These are phyloP conservation scores for Pinguiococcus pyrenoidosus DNA, from an alignment of 108 stramenopile species.

Conservation along the genomic window DNA sequence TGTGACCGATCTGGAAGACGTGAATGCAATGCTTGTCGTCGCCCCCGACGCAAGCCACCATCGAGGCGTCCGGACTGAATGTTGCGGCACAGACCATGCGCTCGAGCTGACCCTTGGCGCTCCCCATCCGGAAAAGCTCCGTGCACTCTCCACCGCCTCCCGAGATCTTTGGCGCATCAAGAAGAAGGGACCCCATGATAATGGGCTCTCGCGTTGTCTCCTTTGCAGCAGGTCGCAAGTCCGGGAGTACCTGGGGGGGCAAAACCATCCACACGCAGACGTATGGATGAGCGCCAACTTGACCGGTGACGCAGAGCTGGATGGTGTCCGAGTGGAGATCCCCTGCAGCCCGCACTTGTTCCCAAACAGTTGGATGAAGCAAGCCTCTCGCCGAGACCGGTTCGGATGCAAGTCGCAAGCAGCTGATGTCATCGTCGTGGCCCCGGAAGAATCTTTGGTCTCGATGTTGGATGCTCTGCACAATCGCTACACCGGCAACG, in stretches of 20 bases:
- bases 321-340: no score
- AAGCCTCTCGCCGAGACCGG: no score
- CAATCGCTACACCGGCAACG: constrained; percentile 3
- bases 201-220: no score
- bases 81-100: constrained; percentile 1
- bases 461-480: background rate
- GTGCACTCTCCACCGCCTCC: no score
- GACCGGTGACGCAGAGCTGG: constrained; percentile 5
- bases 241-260: background rate
- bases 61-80: background rate
- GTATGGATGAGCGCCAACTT: constrained; percentile 3
- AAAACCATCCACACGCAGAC: constrained; percentile 3
- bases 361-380: no score
- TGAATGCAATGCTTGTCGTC: constrained; percentile 4
- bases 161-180: no score
- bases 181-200: no score
- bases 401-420: background rate
- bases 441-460: constrained; percentile 3
- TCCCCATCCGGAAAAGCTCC: no score
- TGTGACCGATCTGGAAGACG: background rate
- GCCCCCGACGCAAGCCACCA: constrained; percentile 2
- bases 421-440: constrained; percentile 8
- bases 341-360: no score
- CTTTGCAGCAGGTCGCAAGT: no score
- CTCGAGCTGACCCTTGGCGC: constrained; percentile 4